A percentile compares a stretch with the other conserved stretches of the same genome.
phyloP scores from a whole-genome alignment of 2,329 filamentous ascomycete genomes.

The Hymenoscyphus repandus region DNA sequence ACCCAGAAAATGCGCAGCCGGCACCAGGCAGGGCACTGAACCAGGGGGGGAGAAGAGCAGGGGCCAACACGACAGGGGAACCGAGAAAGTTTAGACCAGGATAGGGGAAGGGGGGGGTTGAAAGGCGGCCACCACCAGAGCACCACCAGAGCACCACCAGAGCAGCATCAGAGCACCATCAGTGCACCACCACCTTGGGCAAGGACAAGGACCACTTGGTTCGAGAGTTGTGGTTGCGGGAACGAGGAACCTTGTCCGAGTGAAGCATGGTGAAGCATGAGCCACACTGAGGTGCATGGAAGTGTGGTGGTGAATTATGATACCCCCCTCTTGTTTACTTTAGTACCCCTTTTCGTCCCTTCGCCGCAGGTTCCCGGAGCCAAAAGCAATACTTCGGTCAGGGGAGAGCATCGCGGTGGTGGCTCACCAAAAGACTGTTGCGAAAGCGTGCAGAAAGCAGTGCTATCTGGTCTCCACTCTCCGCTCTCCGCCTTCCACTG shows the following conservation, averaged over 20 bases:
- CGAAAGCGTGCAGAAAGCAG: background rate
- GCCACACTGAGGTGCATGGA: too few species aligned
- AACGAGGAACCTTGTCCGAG: background rate
- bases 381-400: background rate
- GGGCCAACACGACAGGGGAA: background rate
- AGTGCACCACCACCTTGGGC: background rate
- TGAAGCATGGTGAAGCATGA: background rate
- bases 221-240: background rate
- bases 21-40: conserved; percentile 5
- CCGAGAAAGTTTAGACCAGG: too few species aligned
- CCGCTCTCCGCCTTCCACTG: too few species aligned
- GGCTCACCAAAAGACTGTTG: background rate
- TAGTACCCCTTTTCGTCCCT: too few species aligned
- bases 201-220: background rate
- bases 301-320: too few species aligned
- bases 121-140: too few species aligned
- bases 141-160: too few species aligned
- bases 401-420: background rate
- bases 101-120: too few species aligned
- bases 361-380: background rate
- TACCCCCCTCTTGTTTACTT: too few species aligned
- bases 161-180: too few species aligned
- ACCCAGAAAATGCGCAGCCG: conserved; percentile 8
- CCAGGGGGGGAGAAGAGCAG: background rate
- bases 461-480: too few species aligned